Evolutionary conservation across 225 moss, liverwort and hornwort species (phyloP), one percentile per base, ranked within the genome.

Genomic region (Bryoerythrophyllum caledonicum): DNA sequence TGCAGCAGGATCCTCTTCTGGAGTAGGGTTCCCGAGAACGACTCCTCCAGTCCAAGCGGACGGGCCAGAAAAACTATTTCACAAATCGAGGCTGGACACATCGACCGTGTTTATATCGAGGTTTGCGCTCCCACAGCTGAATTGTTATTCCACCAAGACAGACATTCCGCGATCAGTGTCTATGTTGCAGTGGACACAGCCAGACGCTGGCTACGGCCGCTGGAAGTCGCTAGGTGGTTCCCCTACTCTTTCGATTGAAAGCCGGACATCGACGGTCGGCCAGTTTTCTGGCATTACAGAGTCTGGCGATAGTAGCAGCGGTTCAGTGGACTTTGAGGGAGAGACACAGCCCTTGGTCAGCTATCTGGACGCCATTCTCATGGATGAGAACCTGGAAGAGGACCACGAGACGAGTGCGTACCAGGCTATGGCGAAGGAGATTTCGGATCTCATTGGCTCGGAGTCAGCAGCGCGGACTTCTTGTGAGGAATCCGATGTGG

Each of bases 401-500:
- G 68, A 76, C n/a, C 82, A 82, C 74, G 80, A 83, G 74, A 79
- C 38, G 35, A 77, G 71, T 67, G 83, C 86, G 7, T 86, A 80
- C 74, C 83, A 83, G 71, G 83, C 80, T 70, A 83, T 86, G 67
- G 80, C 61, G 67, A 86, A 63, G 67, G 83, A 83, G 52, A 80
- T 83, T 67, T 76, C 83, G 41, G 83, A 78, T 52, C 81, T 84
- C 37, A 81, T 87, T 74, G 81, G 81, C 51, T 20, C 74, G n/a
- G 69, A 64, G 11, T 24, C 67, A 48, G 65, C 35, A 38, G 49
- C 38, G 35, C 74, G 74, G 17, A 19, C 19, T 19, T 53, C 19
- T 19, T 59, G 54, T 69, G 63, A 69, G 53, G 78, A 63, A 62
- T 77, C 67, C 3, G 54, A 68, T 62, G 23, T 64, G 23, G 13